These are phyloP conservation scores for Boechera divaricarpa DNA, from an alignment of 345 rosid species.

Conservation along the genomic window DNA sequence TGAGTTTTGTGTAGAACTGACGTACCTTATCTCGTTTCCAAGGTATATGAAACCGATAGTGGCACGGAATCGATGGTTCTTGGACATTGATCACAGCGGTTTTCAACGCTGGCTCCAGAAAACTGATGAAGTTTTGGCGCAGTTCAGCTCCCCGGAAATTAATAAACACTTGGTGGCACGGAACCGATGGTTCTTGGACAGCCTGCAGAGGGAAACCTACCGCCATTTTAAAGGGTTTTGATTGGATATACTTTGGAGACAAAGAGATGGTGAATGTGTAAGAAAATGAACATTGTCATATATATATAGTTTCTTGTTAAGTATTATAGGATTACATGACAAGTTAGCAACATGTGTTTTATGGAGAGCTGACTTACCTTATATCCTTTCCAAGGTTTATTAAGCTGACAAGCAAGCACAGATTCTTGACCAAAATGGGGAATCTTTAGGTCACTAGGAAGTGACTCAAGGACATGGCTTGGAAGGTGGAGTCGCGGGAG, in stretches of 20 bases:
- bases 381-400: too few species aligned
- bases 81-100: conserved; percentile 8
- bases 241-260: conserved; percentile 12
- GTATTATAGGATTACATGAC: not conserved
- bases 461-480: too few species aligned
- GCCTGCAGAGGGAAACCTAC: not conserved
- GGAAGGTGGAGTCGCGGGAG: too few species aligned
- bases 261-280: conserved; percentile 10
- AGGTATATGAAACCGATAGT: too few species aligned
- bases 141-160: conserved; percentile 41
- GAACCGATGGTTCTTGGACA: conserved; percentile 20
- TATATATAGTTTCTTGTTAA: not conserved
- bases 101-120: not conserved
- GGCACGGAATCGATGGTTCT: too few species aligned
- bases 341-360: not conserved
- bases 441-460: too few species aligned
- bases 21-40: too few species aligned
- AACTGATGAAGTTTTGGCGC: conserved; percentile 22
- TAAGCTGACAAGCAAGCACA: too few species aligned
- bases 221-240: conserved; percentile 11
- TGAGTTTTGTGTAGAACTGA: too few species aligned
- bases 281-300: conserved; percentile 21
- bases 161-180: conserved; percentile 33
- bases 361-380: too few species aligned
- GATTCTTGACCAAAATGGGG: too few species aligned